Percentiles rank a stretch among this genome's conserved stretches.
These are phyloP conservation scores for Monotropa hypopitys DNA, from an alignment of 179 eudicot species.

Conservation along the genomic window DNA sequence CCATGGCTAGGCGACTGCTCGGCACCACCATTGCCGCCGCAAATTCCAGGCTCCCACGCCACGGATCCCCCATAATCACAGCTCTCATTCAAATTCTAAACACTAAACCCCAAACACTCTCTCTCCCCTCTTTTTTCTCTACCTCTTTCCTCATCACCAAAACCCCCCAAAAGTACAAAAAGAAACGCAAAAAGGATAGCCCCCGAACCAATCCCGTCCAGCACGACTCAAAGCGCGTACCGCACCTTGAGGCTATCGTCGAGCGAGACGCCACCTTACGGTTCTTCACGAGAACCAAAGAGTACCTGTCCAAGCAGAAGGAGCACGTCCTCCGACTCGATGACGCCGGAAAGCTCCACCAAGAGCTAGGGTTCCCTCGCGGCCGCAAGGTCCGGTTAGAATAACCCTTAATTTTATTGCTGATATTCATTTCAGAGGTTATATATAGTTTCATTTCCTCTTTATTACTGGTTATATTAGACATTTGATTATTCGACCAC, in stretches of 20 bases:
- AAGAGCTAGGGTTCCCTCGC: constrained; percentile 80
- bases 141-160: constrained; percentile 82
- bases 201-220: constrained; percentile 57
- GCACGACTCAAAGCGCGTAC: constrained; percentile 28
- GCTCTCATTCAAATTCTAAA: constrained; percentile 6
- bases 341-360: constrained; percentile 74
- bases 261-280: constrained; percentile 44
- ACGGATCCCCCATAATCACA: constrained; percentile 4
- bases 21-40: constrained; percentile 5
- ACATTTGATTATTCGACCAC: neutral
- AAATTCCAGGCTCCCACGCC: constrained; percentile 14
- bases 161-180: constrained; percentile 52
- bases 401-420: neutral
- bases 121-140: constrained; percentile 31
- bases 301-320: constrained; percentile 62
- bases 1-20: constrained; percentile 30
- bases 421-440: neutral
- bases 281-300: constrained; percentile 59
- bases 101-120: constrained; percentile 12
- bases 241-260: constrained; percentile 53
- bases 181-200: constrained; percentile 41
- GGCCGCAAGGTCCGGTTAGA: constrained; percentile 45
- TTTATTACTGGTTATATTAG: neutral
- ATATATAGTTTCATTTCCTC: neutral
- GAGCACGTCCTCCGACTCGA: constrained; percentile 64